Base-by-base conservation (phyloP, 495 filamentous ascomycete species). In the Penicillium angulare region DNA sequence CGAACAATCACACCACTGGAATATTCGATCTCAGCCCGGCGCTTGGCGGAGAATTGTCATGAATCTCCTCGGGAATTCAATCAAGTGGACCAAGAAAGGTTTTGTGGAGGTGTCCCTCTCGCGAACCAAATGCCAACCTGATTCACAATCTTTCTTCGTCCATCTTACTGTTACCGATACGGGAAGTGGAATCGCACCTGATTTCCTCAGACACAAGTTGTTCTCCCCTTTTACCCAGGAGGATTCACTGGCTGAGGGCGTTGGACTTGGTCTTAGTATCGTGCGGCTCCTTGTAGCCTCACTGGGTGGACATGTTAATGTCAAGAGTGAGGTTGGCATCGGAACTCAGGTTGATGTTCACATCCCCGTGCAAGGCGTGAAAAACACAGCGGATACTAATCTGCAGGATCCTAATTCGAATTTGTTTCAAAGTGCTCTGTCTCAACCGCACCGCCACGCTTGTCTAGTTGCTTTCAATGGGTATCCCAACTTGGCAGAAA, bases 161-260 rank as follows among this genome's bases (percentile, higher is more conserved):
- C 69, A 73, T 8, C 50, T 86, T 7, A 72, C 72, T 1, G 71
- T 89, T n/a, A 74, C 73, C 12, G 86, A 89, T 52, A 85, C 85
- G 1, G 86, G 86, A 5, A 73, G 73, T 15, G 87, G 87, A 5
- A 90, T 91, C 42, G 76, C 76, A 0, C 67, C 80, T 5, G 84
- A 86, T 15, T 91, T 83, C 61, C 65, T 89, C 34, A 77, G 78
- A 32, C 79, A 84, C 34, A 75, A 80, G 12, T 60, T 89, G 0
- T 91, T 84, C 53, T 80, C 79, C 3, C 83, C 87, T 0, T 91
- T 90, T 53, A 73, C 81, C 0, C 87, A 91, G 50, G 87, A 90
- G 55, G 79, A 88, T 46, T 66, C 74, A 0, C 71, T 88, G 9
- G 75, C 79, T 1, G 75, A 80, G 13, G 87, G 87, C 13, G 83